A percentile compares a stretch with the other conserved stretches of the same genome.
Conservation (phyloP, 345 rosid species). For the Eutrema heterophyllum region DNA sequence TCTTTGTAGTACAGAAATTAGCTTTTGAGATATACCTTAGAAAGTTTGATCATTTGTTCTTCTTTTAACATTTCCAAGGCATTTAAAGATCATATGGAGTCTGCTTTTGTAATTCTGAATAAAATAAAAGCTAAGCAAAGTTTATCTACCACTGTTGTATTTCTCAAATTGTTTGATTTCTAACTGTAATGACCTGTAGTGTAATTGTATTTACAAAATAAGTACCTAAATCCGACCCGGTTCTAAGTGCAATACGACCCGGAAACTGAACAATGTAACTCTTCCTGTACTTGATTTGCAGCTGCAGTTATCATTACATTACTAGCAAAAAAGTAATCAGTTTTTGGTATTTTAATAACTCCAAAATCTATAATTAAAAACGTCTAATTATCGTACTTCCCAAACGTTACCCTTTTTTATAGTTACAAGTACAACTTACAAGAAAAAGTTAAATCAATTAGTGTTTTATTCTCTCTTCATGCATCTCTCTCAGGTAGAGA, state of each 20-base stretch:
- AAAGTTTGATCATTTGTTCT: constrained; percentile 20
- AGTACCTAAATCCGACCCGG: background rate
- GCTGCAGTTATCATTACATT: constrained; percentile 14
- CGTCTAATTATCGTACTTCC: background rate
- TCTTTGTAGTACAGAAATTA: constrained; percentile 17
- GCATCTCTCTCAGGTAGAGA: constrained; percentile 2
- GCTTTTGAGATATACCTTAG: background rate
- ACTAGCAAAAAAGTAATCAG: constrained; percentile 6
- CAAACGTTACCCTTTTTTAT: constrained; percentile 2
- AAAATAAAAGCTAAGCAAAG: background rate
- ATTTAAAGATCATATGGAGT: background rate
- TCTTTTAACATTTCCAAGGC: background rate
- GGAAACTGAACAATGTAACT: background rate
- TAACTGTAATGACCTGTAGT: background rate
- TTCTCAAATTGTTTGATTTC: background rate
- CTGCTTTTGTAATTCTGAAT: constrained; percentile 15
- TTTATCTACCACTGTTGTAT: background rate
- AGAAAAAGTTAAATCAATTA: background rate
- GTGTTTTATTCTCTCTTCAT: constrained; percentile 7
- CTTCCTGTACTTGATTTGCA: constrained; percentile 11
- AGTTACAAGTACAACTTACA: too few relatives aligned
- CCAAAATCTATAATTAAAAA: constrained; percentile 1
- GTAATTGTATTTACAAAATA: background rate
- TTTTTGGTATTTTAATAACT: background rate
- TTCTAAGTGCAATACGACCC: background rate